These are phyloP conservation scores for Globisporangium nunn DNA, from an alignment of 352 stramenopile genomes.

Conservation along the genomic window DNA sequence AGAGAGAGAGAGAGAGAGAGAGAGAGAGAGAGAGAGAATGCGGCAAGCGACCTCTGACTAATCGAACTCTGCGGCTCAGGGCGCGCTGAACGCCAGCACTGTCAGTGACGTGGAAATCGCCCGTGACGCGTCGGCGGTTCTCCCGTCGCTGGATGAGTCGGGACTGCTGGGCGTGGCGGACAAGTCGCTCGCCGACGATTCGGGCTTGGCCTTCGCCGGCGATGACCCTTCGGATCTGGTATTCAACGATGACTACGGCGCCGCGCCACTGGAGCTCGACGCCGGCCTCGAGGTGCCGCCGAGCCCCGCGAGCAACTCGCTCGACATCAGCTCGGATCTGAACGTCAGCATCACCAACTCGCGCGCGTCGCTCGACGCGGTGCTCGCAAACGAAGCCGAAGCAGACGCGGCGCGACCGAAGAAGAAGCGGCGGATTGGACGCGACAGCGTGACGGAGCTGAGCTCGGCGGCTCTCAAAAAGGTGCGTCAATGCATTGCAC, in stretches of 20 bases:
- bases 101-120: conserved; percentile 82
- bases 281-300: conserved; percentile 23
- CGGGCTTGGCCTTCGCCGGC: conserved; percentile 14
- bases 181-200: conserved; percentile 42
- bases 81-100: conserved; percentile 47
- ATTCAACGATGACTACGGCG: conserved; percentile 58
- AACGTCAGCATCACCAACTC: conserved; percentile 60
- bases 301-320: conserved; percentile 30
- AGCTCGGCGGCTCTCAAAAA: conserved; percentile 72
- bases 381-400: conserved; percentile 38
- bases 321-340: conserved; percentile 67
- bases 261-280: conserved; percentile 41
- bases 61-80: conserved; percentile 6
- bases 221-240: conserved; percentile 39
- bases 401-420: conserved; percentile 26
- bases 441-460: conserved; percentile 74
- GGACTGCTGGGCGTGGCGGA: conserved; percentile 32
- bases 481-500: conserved; percentile 5
- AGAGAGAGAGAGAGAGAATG: not conserved
- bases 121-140: conserved; percentile 51
- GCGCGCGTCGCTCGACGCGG: conserved; percentile 64
- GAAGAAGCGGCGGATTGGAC: conserved; percentile 80
- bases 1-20: too few relatives aligned
- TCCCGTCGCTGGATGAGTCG: conserved; percentile 53
- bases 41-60: not conserved